A percentile compares a stretch with the other conserved stretches of the same genome.
Conservation (phyloP, 2,329 filamentous ascomycete species). For the Xylariaceae sp. region DNA sequence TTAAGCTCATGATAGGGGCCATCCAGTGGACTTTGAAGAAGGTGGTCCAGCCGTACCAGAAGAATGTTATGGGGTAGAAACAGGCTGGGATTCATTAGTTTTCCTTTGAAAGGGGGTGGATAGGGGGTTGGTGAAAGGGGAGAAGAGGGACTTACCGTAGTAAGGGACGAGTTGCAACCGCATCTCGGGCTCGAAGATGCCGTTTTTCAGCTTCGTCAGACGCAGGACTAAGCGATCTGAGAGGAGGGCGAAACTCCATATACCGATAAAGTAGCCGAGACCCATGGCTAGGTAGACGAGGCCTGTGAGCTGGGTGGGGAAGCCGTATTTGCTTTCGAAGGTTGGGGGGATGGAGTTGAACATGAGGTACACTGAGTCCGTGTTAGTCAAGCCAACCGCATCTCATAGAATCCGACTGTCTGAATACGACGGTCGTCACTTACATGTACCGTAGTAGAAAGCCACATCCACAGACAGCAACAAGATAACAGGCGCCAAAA, state of each 20-base stretch:
- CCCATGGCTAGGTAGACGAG: constrained; percentile 47
- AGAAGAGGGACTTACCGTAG: constrained; percentile 19
- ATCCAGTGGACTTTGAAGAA: constrained; percentile 30
- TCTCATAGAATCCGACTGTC: not conserved
- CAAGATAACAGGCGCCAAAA: constrained; percentile 44
- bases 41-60: constrained; percentile 33
- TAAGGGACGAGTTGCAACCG: constrained; percentile 28
- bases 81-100: constrained; percentile 2
- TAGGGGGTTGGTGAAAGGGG: not conserved
- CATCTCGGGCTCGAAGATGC: constrained; percentile 29
- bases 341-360: constrained; percentile 50
- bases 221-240: constrained; percentile 43
- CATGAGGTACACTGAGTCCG: constrained; percentile 41
- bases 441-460: constrained; percentile 44
- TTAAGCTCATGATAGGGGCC: constrained; percentile 29
- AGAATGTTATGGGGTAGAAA: constrained; percentile 29
- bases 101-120: not conserved
- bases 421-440: not conserved
- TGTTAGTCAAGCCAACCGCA: not conserved
- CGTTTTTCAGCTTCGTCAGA: constrained; percentile 40
- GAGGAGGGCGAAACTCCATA: constrained; percentile 38
- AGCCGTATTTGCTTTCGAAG: constrained; percentile 44
- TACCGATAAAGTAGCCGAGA: constrained; percentile 38
- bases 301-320: constrained; percentile 42
- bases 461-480: constrained; percentile 45